These are phyloP conservation scores for Candida sonorensis DNA, from an alignment of 805 yeast genomes.

Conservation along the genomic window DNA sequence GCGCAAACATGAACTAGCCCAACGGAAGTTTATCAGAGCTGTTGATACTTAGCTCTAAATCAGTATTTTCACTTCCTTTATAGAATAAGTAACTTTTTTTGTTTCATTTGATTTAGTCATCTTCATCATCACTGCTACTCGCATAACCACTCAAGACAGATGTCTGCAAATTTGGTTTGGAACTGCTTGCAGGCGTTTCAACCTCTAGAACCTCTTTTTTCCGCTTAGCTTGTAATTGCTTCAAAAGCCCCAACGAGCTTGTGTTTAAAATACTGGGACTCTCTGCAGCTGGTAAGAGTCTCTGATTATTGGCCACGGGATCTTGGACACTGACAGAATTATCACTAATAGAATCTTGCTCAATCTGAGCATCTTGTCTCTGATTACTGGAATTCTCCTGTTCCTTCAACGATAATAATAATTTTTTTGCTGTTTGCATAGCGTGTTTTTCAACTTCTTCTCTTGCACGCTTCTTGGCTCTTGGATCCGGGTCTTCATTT, in stretches of 20 bases:
- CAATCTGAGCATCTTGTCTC: too few species aligned
- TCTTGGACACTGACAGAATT: background rate
- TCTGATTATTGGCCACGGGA: background rate
- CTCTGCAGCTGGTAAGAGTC: constrained; percentile 1
- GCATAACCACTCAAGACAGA: constrained; percentile 6
- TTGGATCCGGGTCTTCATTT: constrained; percentile 77
- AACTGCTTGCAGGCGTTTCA: too few species aligned
- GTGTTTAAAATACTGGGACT: constrained; percentile 2
- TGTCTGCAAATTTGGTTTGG: too few species aligned
- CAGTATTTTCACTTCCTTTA: too few species aligned
- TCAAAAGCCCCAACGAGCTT: constrained; percentile 6
- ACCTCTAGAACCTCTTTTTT: too few species aligned
- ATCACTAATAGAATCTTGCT: background rate
- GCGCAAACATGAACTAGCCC: constrained; percentile 15
- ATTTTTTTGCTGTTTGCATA: constrained; percentile 41
- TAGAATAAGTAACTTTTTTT: too few species aligned
- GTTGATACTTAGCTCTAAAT: constrained; percentile 14
- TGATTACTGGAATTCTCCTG: constrained; percentile 19
- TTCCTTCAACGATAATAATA: constrained; percentile 27
- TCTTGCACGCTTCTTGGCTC: constrained; percentile 44
- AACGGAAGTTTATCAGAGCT: constrained; percentile 8
- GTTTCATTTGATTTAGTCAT: constrained; percentile 1
- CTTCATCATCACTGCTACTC: constrained; percentile 4
- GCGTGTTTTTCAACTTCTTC: constrained; percentile 46
- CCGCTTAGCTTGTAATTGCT: constrained; percentile 2